phyloP scores from a whole-genome alignment of 169 alveolate genomes.

The Plasmodium adleri region DNA sequence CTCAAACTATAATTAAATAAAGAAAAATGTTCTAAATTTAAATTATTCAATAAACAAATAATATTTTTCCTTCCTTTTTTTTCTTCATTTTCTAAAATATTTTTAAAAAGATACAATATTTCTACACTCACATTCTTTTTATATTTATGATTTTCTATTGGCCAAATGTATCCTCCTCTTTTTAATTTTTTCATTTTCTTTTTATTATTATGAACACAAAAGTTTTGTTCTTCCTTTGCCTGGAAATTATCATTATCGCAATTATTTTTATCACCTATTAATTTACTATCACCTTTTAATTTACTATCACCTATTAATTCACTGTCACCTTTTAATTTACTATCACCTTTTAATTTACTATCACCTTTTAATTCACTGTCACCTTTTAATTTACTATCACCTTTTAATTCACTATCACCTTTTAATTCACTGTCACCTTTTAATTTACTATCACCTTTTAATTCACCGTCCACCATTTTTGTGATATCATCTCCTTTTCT shows the following conservation, averaged over 20 bases:
- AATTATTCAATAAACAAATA: conserved; percentile 35
- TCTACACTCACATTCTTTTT: conserved; percentile 64
- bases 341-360: no score
- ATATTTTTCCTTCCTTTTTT: conserved; percentile 59
- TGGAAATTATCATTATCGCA: background rate
- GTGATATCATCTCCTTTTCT: conserved; percentile 1
- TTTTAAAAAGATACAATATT: conserved; percentile 53
- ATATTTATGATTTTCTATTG: conserved; percentile 43
- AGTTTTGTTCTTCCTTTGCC: background rate
- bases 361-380: no score
- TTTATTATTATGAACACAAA: background rate
- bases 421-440: no score
- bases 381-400: no score
- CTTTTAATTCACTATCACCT: no score
- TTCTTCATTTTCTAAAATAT: conserved; percentile 60
- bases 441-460: no score
- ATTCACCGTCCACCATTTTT: no score
- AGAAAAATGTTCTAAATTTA: conserved; percentile 56
- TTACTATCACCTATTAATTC: no score
- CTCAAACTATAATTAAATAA: conserved; percentile 51
- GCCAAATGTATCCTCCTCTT: conserved; percentile 67
- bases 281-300: no score
- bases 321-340: no score
- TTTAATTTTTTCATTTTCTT: conserved; percentile 20
- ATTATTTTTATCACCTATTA: background rate